Evolutionary conservation across 345 rosid genomes (phyloP).

Genomic region (Eucalyptus victrix): DNA sequence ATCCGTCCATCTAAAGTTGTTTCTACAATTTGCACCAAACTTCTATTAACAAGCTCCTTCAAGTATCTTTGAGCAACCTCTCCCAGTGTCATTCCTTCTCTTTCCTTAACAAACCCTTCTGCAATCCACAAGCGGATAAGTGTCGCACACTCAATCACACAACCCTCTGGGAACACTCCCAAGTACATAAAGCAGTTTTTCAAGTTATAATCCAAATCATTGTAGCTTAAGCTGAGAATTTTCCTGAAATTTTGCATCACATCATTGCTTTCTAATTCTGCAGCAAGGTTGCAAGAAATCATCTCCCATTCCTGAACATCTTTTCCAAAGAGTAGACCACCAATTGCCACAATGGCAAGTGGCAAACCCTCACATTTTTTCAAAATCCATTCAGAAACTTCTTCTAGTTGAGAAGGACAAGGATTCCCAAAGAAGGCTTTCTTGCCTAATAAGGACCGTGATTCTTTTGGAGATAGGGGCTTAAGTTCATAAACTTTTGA

Average conservation of each 20-base stretch:
- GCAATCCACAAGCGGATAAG: background rate
- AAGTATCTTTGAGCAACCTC: background rate
- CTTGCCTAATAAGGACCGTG: background rate
- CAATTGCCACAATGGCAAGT: no score
- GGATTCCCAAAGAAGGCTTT: background rate
- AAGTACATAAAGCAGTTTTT: background rate
- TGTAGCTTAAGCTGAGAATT: background rate
- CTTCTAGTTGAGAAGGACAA: no score
- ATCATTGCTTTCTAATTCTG: background rate
- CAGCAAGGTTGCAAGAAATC: background rate
- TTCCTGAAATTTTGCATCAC: background rate
- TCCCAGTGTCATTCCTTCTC: background rate
- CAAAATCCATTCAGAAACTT: no score
- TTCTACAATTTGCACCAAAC: background rate
- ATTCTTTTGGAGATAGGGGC: background rate
- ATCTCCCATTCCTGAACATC: no score
- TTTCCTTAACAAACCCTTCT: background rate
- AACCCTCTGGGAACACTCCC: background rate
- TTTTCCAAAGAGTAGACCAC: no score
- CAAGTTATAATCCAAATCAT: background rate
- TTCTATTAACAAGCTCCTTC: background rate
- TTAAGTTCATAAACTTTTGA: background rate
- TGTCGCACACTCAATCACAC: background rate
- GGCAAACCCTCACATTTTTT: no score
- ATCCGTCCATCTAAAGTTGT: fast-evolving